These are phyloP conservation scores for Actinomucor elegans DNA, from an alignment of 371 early-diverging fungal species.

Conservation along the genomic window DNA sequence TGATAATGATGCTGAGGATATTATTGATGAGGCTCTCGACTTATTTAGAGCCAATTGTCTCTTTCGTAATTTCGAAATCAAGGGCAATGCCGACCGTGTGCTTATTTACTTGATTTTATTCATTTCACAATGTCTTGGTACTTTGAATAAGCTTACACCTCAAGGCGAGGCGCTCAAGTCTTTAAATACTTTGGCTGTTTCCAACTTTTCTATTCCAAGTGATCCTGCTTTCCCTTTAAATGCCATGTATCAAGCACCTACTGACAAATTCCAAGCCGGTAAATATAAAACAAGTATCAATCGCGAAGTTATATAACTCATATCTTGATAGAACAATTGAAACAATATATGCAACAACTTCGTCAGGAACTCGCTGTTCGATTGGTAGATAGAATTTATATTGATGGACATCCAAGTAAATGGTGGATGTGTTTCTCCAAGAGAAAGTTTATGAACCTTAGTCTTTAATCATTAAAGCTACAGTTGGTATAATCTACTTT, in stretches of 20 bases:
- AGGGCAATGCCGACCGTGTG: constrained; percentile 89
- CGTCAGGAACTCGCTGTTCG: constrained; percentile 87
- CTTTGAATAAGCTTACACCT: constrained; percentile 61
- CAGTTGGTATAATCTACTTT: constrained; percentile 3
- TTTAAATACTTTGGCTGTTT: constrained; percentile 82
- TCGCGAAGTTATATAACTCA: too few relatives aligned
- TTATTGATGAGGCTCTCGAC: constrained; percentile 91
- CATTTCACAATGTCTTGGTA: constrained; percentile 84
- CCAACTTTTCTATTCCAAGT: constrained; percentile 91
- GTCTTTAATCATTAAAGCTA: constrained; percentile 38
- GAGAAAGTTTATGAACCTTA: constrained; percentile 95
- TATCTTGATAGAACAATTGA: constrained; percentile 65
- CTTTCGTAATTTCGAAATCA: constrained; percentile 98
- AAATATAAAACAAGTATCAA: constrained; percentile 5
- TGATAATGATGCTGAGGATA: constrained; percentile 75
- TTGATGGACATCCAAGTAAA: constrained; percentile 84
- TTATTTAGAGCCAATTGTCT: constrained; percentile 95
- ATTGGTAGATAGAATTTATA: constrained; percentile 77
- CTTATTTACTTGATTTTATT: constrained; percentile 93
- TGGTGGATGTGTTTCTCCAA: constrained; percentile 99
- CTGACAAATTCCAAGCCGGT: constrained; percentile 78
- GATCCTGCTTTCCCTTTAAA: constrained; percentile 92
- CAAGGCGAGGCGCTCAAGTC: constrained; percentile 74
- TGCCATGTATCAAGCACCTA: constrained; percentile 80
- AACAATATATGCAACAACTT: constrained; percentile 86